Evolutionary conservation across 805 yeast genomes (phyloP).

Genomic region (Zygosaccharomyces siamensis): DNA sequence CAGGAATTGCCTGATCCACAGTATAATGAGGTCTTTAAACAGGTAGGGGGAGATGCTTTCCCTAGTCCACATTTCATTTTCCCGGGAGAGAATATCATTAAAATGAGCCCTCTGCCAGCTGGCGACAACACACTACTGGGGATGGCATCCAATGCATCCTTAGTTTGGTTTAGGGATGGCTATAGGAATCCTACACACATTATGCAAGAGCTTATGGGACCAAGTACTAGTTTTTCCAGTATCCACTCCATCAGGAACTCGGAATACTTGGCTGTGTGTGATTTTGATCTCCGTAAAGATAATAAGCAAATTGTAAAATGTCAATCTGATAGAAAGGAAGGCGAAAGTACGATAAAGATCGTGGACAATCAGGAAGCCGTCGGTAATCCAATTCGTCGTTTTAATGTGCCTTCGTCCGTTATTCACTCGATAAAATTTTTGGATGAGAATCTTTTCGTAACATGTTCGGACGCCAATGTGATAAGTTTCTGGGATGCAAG

Average conservation of each 20-base stretch:
- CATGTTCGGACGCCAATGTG: slow-evolving; percentile 33
- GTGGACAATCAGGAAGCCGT: slow-evolving; percentile 33
- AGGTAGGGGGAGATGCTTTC: slow-evolving; percentile 27
- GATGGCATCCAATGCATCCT: slow-evolving; percentile 32
- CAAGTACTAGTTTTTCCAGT: slow-evolving; percentile 28
- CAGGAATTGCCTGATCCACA: slow-evolving; percentile 45
- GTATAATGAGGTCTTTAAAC: slow-evolving; percentile 66
- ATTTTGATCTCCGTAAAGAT: slow-evolving; percentile 30
- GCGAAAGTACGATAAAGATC: slow-evolving; percentile 29
- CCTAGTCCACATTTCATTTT: slow-evolving; percentile 27
- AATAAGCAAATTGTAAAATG: slow-evolving; percentile 30
- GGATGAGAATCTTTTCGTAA: slow-evolving; percentile 30
- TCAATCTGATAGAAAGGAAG: slow-evolving; percentile 28
- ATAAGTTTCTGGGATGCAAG: slow-evolving; percentile 34
- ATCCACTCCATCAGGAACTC: slow-evolving; percentile 28
- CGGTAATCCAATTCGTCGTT: slow-evolving; percentile 27
- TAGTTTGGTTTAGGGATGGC: slow-evolving; percentile 34
- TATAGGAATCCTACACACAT: slow-evolving; percentile 31
- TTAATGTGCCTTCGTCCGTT: slow-evolving; percentile 30
- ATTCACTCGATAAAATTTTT: slow-evolving; percentile 32
- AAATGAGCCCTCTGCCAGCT: slow-evolving; percentile 34
- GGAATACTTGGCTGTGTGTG: slow-evolving; percentile 23
- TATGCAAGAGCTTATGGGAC: slow-evolving; percentile 33
- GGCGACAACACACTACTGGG: slow-evolving; percentile 34
- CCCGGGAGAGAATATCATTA: slow-evolving; percentile 30